These are phyloP conservation scores for Osmozyma mogii DNA, from an alignment of 805 yeast genomes.

Conservation along the genomic window DNA sequence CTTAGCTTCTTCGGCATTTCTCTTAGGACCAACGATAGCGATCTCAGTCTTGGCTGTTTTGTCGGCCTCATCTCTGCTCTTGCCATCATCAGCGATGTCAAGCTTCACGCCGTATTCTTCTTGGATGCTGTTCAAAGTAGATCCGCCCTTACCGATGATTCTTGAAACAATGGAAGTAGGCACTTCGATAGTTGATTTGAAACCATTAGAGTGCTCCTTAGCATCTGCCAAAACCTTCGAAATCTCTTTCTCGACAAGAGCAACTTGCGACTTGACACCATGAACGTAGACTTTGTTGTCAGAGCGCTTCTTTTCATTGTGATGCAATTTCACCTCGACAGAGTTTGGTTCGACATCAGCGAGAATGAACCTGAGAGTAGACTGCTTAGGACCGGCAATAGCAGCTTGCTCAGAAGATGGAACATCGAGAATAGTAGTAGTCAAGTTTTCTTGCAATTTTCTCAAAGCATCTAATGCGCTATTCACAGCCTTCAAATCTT, in stretches of 20 bases:
- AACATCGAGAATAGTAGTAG: conserved; percentile 43
- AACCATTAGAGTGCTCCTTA: conserved; percentile 37
- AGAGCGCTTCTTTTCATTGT: conserved; percentile 27
- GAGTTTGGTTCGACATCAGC: conserved; percentile 30
- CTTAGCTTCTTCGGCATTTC: conserved; percentile 68
- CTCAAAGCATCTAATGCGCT: conserved; percentile 50
- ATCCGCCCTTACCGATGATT: conserved; percentile 86
- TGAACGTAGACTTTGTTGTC: conserved; percentile 52
- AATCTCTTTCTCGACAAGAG: conserved; percentile 45
- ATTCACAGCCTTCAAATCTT: conserved; percentile 47
- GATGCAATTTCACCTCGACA: conserved; percentile 41
- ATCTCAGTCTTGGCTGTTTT: conserved; percentile 37
- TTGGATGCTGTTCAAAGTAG: conserved; percentile 57
- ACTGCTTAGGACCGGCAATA: conserved; percentile 52
- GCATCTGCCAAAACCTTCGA: conserved; percentile 48
- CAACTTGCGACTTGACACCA: conserved; percentile 63
- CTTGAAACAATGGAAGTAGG: conserved; percentile 66
- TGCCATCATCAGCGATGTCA: conserved; percentile 55
- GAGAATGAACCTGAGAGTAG: conserved; percentile 45
- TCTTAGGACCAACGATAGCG: conserved; percentile 61
- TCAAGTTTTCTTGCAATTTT: conserved; percentile 46
- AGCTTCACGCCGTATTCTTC: conserved; percentile 70
- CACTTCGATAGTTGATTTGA: conserved; percentile 43
- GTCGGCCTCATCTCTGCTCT: conserved; percentile 22
- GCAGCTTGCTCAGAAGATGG: conserved; percentile 48